A percentile compares a stretch with the other conserved stretches of the same genome.
Evolutionary conservation across 257 asterid species (phyloP).

Genomic region (Mitragyna speciosa): DNA sequence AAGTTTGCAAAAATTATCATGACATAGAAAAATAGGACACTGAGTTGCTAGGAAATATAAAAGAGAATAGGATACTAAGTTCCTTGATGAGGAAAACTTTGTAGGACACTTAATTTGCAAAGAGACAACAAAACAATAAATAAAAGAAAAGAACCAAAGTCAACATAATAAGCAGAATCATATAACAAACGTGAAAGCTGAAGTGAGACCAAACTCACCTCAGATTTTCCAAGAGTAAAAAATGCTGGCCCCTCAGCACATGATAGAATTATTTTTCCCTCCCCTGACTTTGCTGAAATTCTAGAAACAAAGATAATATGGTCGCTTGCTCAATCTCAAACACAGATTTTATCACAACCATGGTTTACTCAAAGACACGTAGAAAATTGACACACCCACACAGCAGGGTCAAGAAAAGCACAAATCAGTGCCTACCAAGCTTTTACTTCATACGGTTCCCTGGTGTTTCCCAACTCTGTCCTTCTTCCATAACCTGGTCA

Average conservation of each 20-base stretch:
- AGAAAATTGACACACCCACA: not conserved
- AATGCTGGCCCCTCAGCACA: conserved; percentile 63
- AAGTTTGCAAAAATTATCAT: not conserved
- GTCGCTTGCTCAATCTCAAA: not conserved
- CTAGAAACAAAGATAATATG: conserved; percentile 35
- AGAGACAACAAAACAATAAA: conserved; percentile 1
- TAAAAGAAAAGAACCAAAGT: not conserved
- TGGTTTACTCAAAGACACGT: conserved; percentile 4
- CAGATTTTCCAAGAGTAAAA: conserved; percentile 90
- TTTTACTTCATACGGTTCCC: conserved; percentile 91
- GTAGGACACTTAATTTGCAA: conserved; percentile 1
- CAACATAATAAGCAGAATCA: conserved; percentile 15
- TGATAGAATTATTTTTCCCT: conserved; percentile 63
- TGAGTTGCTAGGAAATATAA: not conserved
- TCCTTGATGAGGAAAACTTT: not conserved
- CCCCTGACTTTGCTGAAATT: conserved; percentile 80
- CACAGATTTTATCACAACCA: not conserved
- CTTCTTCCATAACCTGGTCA: conserved; percentile 73
- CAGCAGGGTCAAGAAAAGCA: conserved; percentile 17
- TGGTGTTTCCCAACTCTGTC: conserved; percentile 97
- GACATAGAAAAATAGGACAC: not conserved
- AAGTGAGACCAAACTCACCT: conserved; percentile 41
- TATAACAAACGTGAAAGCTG: not conserved
- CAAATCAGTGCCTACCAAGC: conserved; percentile 57
- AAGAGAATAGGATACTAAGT: not conserved